Conservation (phyloP, 129 eudicot species). For the Mikania micrantha region DNA sequence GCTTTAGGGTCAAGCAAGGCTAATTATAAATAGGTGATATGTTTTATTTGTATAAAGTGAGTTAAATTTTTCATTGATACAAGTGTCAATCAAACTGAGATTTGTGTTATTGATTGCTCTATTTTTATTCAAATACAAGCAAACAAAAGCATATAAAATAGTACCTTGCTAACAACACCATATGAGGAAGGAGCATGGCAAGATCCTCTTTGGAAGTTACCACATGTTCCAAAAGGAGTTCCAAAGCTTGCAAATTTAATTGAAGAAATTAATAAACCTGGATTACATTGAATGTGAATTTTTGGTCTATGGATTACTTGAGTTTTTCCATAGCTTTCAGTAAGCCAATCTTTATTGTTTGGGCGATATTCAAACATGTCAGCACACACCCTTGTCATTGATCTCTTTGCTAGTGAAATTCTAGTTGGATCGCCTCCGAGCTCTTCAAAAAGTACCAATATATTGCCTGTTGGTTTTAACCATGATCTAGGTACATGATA, state of each 20-base stretch:
- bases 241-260: slow-evolving; percentile 98
- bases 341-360: slow-evolving; percentile 54
- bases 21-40: too few species aligned
- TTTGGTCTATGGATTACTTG: slow-evolving; percentile 55
- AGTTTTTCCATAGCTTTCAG: slow-evolving; percentile 47
- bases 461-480: slow-evolving; percentile 80
- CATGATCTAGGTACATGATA: slow-evolving; percentile 96
- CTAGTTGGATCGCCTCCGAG: slow-evolving; percentile 77
- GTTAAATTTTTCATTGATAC: too few species aligned
- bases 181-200: slow-evolving; percentile 82
- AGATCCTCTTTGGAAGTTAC: slow-evolving; percentile 65
- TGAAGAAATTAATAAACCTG: slow-evolving; percentile 64
- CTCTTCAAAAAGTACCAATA: slow-evolving; percentile 83
- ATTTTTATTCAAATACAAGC: too few species aligned
- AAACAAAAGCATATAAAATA: background rate
- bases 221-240: slow-evolving; percentile 90
- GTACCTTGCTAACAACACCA: slow-evolving; percentile 71
- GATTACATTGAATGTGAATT: slow-evolving; percentile 63
- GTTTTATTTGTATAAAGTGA: too few species aligned
- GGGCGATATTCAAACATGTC: slow-evolving; percentile 71
- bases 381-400: slow-evolving; percentile 71
- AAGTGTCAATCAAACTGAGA: too few species aligned
- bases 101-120: too few species aligned
- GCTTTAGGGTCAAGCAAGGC: too few species aligned
- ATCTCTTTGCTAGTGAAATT: slow-evolving; percentile 70